Evolutionary conservation across 495 filamentous ascomycete genomes (phyloP), one percentile per base, ranked within the genome.

Genomic region (Echria macrotheca): DNA sequence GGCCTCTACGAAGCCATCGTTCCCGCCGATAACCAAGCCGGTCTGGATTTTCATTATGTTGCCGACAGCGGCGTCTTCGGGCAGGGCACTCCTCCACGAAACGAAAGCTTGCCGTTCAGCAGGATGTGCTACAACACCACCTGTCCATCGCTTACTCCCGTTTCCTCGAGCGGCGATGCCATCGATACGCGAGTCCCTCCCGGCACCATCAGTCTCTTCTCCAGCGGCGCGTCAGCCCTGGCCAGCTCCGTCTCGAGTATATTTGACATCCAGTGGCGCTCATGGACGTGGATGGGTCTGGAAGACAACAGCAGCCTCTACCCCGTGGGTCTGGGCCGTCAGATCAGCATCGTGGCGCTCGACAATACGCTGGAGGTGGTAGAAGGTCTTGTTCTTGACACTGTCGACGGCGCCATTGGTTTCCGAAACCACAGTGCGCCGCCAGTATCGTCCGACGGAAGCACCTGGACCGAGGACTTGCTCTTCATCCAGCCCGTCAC

Each of bases 391-490:
- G 8, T 45, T 18, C 29, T 45, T 17, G 42, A 45, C 26, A 33
- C n/a, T 9, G 8, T 24, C 3, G 42, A 45, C 15, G 24, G 24
- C 4, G 42, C 25, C 10, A 31, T 45, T 7, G 42, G 42, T 1
- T 45, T 45, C 42, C 24, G 42, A 5, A 45, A 45, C 42, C 26
- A 45, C 26, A 45, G 25, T 4, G 17, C 32, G 10, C 42, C 42
- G n/a, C 14, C n/a, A 2, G 42, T 12, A 4, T 10, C 1, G 8
- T 5, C 25, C 8, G 10, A 23, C 1, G 42, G 42, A 0, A 26
- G 24, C 10, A 33, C 26, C 10, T 45, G 42, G 42, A 45, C 8
- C 11, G 42, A 45, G 15, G 42, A 45, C 4, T 21, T 45, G 0
- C 29, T 26, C 5, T 45, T 24, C 25, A 15, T 45, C 6, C 17